Evolutionary conservation across 257 asterid species (phyloP).

Genomic region (Apocynum venetum): DNA sequence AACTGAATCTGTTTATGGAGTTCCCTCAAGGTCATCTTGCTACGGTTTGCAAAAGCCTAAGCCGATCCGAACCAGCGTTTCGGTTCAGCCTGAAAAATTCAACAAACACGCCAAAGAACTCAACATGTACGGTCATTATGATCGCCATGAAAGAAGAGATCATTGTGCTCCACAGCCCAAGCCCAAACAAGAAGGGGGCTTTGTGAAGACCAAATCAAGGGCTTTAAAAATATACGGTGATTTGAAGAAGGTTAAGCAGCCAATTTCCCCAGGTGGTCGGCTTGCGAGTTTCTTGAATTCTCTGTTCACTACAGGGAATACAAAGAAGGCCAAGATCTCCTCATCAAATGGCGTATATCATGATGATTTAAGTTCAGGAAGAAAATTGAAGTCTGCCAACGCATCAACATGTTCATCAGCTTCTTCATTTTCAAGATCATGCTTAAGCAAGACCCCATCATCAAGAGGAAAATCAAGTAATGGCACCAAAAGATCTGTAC

Average conservation of each 20-base stretch:
- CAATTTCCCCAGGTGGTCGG: constrained; percentile 77
- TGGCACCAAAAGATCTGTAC: constrained; percentile 66
- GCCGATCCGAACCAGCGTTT: constrained; percentile 51
- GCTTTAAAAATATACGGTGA: constrained; percentile 79
- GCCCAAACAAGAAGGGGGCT: constrained; percentile 49
- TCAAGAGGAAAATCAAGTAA: constrained; percentile 51
- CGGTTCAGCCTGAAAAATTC: constrained; percentile 24
- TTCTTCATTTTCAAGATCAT: constrained; percentile 82
- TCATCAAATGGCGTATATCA: constrained; percentile 20
- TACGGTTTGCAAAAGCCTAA: constrained; percentile 47
- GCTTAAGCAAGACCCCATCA: constrained; percentile 80
- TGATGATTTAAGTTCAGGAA: constrained; percentile 9
- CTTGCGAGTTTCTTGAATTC: constrained; percentile 75
- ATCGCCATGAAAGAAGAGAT: constrained; percentile 11
- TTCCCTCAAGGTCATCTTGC: constrained; percentile 23
- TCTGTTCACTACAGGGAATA: constrained; percentile 54
- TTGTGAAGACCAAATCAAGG: constrained; percentile 55
- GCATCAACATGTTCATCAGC: constrained; percentile 78
- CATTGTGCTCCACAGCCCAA: constrained; percentile 23
- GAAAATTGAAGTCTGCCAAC: constrained; percentile 42
- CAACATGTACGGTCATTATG: constrained; percentile 7
- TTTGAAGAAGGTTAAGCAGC: constrained; percentile 81
- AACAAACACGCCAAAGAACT: constrained; percentile 12
- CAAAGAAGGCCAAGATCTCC: constrained; percentile 46
- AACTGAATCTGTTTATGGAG: constrained; percentile 30